Evolutionary conservation across 495 filamentous ascomycete species (phyloP), one percentile per base, ranked within the genome.

Genomic region (Neurospora sp.): DNA sequence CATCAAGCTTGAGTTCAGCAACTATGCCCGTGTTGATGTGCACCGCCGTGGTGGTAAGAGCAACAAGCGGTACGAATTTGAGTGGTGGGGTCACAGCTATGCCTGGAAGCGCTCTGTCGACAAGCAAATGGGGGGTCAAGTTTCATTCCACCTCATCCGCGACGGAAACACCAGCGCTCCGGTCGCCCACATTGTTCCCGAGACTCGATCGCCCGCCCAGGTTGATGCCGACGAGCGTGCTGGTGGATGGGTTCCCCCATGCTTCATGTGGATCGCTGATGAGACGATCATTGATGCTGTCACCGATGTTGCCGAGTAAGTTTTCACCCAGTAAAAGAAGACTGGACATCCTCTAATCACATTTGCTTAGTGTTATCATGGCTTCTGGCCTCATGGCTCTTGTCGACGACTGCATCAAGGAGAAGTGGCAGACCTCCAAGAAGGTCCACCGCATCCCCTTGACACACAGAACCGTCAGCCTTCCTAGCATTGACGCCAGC

Each of bases 221-320:
- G 86, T 88, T 11, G 79, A 83, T n/a, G 91, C 91, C 74, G 94
- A 97, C 76, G 86, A 90, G 74, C 85, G 83, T 35, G 92, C 92
- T 71, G 96, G 94, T 69, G 95, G 93, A 53, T 98, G 96, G 93
- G 85, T 99, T 40, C 93, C 94, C 68, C 94, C 94, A 38, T 96
- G 91, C 77, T 91, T 91, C 72, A 89, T 99, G 89, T 92, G 91
- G 88, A 93, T 99, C 74, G 91, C 87, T 72, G 94, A 97, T 81
- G 78, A 88, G 44, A 84, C 84, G 22, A 83, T 94, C 68, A 83
- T 93, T 73, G 85, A 89, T 59, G 88, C 86, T 74, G 82, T 87
- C 78, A 90, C 90, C 73, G 96, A 98, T 79, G 88, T 95, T 81
- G 92, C 93, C 74, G 96, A 99, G 94, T 98, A 89, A 93, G 94